Conservation (phyloP, 164 flowering plant species). For the Warburgia ugandensis region DNA sequence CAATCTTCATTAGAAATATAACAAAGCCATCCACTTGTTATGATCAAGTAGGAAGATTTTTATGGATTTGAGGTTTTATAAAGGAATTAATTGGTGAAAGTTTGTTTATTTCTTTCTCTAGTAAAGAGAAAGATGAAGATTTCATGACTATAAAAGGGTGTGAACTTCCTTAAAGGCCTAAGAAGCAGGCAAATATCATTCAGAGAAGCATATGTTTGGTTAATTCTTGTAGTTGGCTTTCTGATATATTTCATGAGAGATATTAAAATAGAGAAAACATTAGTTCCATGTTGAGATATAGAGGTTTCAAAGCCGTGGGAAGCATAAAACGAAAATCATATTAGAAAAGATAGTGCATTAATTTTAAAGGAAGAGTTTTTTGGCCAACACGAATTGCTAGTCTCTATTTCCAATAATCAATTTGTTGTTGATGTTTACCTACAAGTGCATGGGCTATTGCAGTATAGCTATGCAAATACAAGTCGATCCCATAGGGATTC, state of each 20-base stretch:
- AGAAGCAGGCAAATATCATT: slow-evolving; percentile 11
- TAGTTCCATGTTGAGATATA: slow-evolving; percentile 62
- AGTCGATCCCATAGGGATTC: too few species aligned
- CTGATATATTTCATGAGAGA: slow-evolving; percentile 80
- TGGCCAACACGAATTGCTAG: too few species aligned
- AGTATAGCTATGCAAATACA: too few species aligned
- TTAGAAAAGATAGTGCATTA: slow-evolving; percentile 58
- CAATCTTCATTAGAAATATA: too few species aligned
- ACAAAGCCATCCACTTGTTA: too few species aligned
- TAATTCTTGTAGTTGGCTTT: slow-evolving; percentile 82
- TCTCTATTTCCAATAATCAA: too few species aligned
- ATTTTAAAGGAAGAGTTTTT: too few species aligned
- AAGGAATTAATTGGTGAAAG: too few species aligned
- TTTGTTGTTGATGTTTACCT: too few species aligned
- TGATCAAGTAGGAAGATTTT: too few species aligned
- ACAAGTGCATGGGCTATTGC: too few species aligned
- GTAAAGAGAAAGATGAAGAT: slow-evolving; percentile 15
- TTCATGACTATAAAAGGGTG: slow-evolving; percentile 16
- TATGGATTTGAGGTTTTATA: too few species aligned
- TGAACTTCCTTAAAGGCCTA: slow-evolving; percentile 11
- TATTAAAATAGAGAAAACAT: slow-evolving; percentile 90
- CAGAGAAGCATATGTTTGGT: slow-evolving; percentile 41
- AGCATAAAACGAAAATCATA: slow-evolving; percentile 78
- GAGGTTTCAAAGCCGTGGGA: slow-evolving; percentile 87
- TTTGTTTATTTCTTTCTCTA: slow-evolving; percentile 7